Evolutionary conservation across 225 moss, liverwort and hornwort species (phyloP), one percentile per base, ranked within the genome.

Genomic region (Straminergon stramineum): DNA sequence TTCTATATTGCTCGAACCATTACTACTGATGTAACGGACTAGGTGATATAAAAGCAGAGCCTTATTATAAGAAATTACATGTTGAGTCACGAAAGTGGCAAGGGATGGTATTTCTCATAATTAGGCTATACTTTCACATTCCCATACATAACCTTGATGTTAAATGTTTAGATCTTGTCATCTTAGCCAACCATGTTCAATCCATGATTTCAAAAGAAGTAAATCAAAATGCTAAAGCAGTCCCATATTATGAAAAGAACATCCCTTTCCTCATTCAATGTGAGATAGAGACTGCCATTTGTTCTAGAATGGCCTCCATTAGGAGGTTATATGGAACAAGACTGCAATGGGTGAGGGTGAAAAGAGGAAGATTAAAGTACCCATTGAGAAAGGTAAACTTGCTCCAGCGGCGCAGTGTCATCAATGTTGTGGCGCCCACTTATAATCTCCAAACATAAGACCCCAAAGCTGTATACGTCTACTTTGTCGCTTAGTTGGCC

Each of bases 401-500:
- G 39, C 12, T 89, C 85, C 6, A 77, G 24, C 30, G 85, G 61
- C 8, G 3, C 23, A 18, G 75, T 7, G 5, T 55, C 82, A 5
- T 86, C 88, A 17, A 89, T 91, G 69, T 82, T 89, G 35, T 35
- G 61, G 3, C 89, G 88, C 6, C 91, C 91, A 28, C 91, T 91
- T 31, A 91, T 69, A 14, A 89, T 89, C 67, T 91, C 91, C 69
- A 89, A 76, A 85, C 91, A 89, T 11, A 91, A 21, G 2, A 89
- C 45, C 34, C 91, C 91, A 27, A 90, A 90, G 55, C 90, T 87
- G 24, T 79, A 87, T 24, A 90, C 87, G 45, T 87, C 90, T 3
- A 89, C 86, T 69, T 91, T 91, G 76, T 91, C 91, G 23, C 91
- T 88, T 12, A 91, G 53, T 62, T 91, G 88, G 11, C 91, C 91